Evolutionary conservation across 2,329 filamentous ascomycete species (phyloP).

Genomic region (Aplosporella prunicola): DNA sequence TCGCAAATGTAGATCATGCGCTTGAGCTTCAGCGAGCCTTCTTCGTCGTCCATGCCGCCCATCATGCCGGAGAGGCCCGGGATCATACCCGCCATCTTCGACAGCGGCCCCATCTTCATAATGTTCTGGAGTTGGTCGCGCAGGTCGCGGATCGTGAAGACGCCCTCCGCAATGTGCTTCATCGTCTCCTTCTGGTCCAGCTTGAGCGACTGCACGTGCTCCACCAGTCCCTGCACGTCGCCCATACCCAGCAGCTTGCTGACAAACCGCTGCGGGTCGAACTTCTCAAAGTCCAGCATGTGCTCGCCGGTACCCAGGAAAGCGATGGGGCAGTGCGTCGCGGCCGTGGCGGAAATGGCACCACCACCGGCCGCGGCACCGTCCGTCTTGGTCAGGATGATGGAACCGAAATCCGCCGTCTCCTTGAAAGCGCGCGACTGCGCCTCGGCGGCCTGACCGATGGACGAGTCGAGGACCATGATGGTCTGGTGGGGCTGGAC

Average conservation of each 20-base stretch:
- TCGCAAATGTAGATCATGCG: slow-evolving; percentile 99
- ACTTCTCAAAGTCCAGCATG: slow-evolving; percentile 87
- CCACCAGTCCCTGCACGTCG: slow-evolving; percentile 87
- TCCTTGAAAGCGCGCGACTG: slow-evolving; percentile 97
- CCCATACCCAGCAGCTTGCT: slow-evolving; percentile 94
- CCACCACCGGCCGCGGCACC: slow-evolving; percentile 92
- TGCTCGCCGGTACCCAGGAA: slow-evolving; percentile 98
- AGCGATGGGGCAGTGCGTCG: slow-evolving; percentile 92
- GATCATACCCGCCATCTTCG: slow-evolving; percentile 98
- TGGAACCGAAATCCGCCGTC: slow-evolving; percentile 91
- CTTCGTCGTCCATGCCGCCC: slow-evolving; percentile 93
- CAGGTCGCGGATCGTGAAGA: slow-evolving; percentile 90
- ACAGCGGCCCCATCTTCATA: slow-evolving; percentile 98
- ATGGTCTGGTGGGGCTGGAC: slow-evolving; percentile 93
- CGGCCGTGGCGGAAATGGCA: slow-evolving; percentile 93
- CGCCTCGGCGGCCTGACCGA: slow-evolving; percentile 89
- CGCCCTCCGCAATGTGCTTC: slow-evolving; percentile 95
- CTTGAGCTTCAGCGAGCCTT: slow-evolving; percentile 85
- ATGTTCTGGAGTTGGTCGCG: slow-evolving; percentile 94
- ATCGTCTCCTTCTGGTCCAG: slow-evolving; percentile 98
- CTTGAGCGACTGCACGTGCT: slow-evolving; percentile 92
- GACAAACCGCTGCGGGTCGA: slow-evolving; percentile 86
- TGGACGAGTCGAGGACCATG: slow-evolving; percentile 94
- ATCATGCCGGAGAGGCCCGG: slow-evolving; percentile 90
- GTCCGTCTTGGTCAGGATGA: slow-evolving; percentile 98